Base-by-base conservation (phyloP, 306 rosid genomes). In the Pachyrhizus erosus region DNA sequence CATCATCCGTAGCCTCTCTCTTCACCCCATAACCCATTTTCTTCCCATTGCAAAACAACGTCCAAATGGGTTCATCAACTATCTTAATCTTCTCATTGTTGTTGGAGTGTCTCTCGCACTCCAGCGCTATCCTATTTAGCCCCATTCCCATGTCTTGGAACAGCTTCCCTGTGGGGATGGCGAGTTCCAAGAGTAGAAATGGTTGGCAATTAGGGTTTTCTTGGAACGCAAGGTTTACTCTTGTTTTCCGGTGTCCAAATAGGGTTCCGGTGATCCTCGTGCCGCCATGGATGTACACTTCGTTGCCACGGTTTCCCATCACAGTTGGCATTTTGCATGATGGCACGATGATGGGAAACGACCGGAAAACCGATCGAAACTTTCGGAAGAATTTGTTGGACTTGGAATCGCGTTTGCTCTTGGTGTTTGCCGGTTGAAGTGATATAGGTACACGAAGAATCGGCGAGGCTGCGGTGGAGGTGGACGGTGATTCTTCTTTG, bases 101-200 rank as follows among this genome's bases (percentile, higher is more conserved):
- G 0, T 24, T 12, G 0, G 87, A 81, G 20, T 72, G 77, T 58
- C 87, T 93, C 10, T 93, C 99, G 40, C 98, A 96, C 81, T 96
- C 99, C 20, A 96, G 40, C 0, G 98, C 97, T 8, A 96, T 70
- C 12, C 99, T 79, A 0, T 89, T 92, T 0, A 91, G 86, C 70
- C 99, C 98, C 66, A 42, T 33, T 27, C 93, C 94, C 92, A 93
- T 89, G 49, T 93, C 97, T 11, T 92, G 99, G 2, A 96, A 86
- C 0, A 93, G 80, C 62, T 88, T 93, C 5, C 93, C 90, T 0
- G 98, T 92, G 0, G 90, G 92, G 15, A 96, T 89, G 0, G 91
- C 90, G 0, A 96, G 80, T 78, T 96, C 99, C 34, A 96, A 80
- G 21, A 93, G 80, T 0, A 96, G 91, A 8, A 88, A 69, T 0